Evolutionary conservation across 2,329 filamentous ascomycete species (phyloP).

Genomic region (Neofusicoccum sp.): DNA sequence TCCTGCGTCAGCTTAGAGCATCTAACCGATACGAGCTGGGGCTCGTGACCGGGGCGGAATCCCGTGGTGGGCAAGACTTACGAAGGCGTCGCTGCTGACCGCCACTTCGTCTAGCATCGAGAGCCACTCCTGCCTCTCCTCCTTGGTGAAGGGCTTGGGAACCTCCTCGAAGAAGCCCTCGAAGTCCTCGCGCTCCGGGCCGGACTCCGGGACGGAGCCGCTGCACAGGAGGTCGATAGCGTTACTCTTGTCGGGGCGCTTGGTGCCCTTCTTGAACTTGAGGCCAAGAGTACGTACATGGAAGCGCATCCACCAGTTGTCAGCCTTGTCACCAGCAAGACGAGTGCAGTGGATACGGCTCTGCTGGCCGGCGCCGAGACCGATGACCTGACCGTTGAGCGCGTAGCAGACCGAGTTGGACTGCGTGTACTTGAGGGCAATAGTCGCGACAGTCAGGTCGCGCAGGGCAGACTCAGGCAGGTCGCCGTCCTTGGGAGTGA

Average conservation of each 20-base stretch:
- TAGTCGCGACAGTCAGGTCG: slow-evolving; percentile 92
- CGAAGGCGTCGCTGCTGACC: slow-evolving; percentile 92
- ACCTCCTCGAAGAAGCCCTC: slow-evolving; percentile 90
- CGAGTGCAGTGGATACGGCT: slow-evolving; percentile 98
- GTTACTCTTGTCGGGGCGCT: slow-evolving; percentile 97
- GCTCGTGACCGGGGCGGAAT: slow-evolving; percentile 16
- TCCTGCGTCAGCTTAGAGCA: slow-evolving; percentile 1
- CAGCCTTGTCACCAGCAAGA: slow-evolving; percentile 94
- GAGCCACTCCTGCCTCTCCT: slow-evolving; percentile 87
- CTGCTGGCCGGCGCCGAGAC: slow-evolving; percentile 94
- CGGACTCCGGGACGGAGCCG: slow-evolving; percentile 81
- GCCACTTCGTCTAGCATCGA: slow-evolving; percentile 79
- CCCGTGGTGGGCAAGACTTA: slow-evolving; percentile 56
- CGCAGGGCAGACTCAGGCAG: slow-evolving; percentile 82
- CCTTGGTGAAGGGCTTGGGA: slow-evolving; percentile 75
- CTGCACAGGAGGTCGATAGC: slow-evolving; percentile 95
- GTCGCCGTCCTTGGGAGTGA: slow-evolving; percentile 79
- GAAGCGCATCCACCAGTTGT: slow-evolving; percentile 99
- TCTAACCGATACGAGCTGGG: not conserved
- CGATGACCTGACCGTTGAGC: slow-evolving; percentile 88
- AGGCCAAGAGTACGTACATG: slow-evolving; percentile 84
- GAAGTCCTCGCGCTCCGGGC: slow-evolving; percentile 82
- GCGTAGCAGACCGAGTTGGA: slow-evolving; percentile 99
- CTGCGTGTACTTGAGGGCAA: slow-evolving; percentile 97
- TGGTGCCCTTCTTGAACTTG: slow-evolving; percentile 97